phyloP scores from a whole-genome alignment of 2,329 filamentous ascomycete genomes.

The Trichothecium sympodiale region DNA sequence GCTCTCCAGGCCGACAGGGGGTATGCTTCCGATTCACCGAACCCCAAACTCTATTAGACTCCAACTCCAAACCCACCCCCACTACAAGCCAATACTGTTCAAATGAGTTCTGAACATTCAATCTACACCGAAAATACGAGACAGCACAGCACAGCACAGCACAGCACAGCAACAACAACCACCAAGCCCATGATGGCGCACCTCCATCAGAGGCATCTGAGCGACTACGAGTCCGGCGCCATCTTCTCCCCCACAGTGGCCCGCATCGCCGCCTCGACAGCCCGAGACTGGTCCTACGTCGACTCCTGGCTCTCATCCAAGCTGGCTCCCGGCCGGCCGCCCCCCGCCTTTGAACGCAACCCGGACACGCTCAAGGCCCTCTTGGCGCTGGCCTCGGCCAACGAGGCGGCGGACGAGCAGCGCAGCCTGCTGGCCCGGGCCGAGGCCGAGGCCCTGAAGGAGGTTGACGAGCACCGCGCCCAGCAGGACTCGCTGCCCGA shows the following conservation, averaged over 20 bases:
- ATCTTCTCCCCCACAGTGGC: slow-evolving; percentile 59
- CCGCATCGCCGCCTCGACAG: slow-evolving; percentile 67
- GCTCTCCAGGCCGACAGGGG: no score
- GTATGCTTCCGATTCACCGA: no score
- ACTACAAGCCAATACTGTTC: no score
- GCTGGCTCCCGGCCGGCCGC: slow-evolving; percentile 48
- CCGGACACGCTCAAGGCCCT: slow-evolving; percentile 68
- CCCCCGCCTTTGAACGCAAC: slow-evolving; percentile 77
- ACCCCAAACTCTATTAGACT: no score
- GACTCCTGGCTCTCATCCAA: slow-evolving; percentile 71
- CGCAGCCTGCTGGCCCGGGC: slow-evolving; percentile 43
- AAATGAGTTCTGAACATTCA: no score
- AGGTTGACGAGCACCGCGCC: slow-evolving; percentile 24
- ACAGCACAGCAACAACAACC: not conserved
- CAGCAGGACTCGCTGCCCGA: slow-evolving; percentile 1
- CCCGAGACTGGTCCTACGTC: slow-evolving; percentile 85
- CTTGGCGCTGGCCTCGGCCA: slow-evolving; percentile 61
- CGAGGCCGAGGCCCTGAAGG: slow-evolving; percentile 47
- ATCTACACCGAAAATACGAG: no score
- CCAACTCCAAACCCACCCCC: no score
- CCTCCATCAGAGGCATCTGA: slow-evolving; percentile 1
- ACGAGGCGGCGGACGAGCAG: slow-evolving; percentile 70
- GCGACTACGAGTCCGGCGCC: slow-evolving; percentile 26
- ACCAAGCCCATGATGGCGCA: not conserved
- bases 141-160: not conserved